These are phyloP conservation scores for Xylaria scruposa DNA, from an alignment of 495 filamentous ascomycete species.

Conservation along the genomic window DNA sequence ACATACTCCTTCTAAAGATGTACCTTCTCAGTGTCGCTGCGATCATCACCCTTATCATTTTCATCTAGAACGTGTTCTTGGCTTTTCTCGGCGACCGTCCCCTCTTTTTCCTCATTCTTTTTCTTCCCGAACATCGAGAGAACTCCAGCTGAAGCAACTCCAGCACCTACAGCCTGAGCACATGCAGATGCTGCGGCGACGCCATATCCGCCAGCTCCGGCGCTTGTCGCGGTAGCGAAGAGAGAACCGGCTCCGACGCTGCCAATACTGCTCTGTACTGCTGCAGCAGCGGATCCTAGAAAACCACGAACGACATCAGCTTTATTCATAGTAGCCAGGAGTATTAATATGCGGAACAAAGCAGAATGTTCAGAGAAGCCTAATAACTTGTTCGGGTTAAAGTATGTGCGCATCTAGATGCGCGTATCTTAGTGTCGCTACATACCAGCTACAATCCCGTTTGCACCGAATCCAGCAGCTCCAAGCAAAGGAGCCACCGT, in stretches of 20 bases:
- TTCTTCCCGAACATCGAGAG: not conserved
- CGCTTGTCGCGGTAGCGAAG: conserved; percentile 33
- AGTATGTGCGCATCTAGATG: not conserved
- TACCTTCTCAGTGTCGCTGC: not conserved
- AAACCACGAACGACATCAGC: not conserved
- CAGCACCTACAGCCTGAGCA: conserved; percentile 17
- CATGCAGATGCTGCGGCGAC: conserved; percentile 22
- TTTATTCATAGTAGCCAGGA: not conserved
- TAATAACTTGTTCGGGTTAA: not conserved
- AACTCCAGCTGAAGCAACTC: not conserved
- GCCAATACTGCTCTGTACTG: conserved; percentile 27
- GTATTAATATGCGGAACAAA: not conserved
- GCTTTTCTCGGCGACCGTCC: not conserved
- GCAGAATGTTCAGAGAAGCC: no score
- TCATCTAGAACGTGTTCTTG: not conserved
- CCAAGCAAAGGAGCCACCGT: conserved; percentile 13
- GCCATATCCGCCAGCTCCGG: conserved; percentile 29
- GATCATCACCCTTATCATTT: not conserved
- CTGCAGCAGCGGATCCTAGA: conserved; percentile 29
- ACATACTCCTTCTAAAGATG: not conserved
- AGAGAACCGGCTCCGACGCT: conserved; percentile 22
- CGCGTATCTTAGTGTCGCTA: not conserved
- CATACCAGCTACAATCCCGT: conserved; percentile 17
- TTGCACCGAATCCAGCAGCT: conserved; percentile 14
- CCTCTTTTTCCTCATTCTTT: not conserved